Conservation (phyloP, 2,329 filamentous ascomycete species). For the Laburnicola sp. region DNA sequence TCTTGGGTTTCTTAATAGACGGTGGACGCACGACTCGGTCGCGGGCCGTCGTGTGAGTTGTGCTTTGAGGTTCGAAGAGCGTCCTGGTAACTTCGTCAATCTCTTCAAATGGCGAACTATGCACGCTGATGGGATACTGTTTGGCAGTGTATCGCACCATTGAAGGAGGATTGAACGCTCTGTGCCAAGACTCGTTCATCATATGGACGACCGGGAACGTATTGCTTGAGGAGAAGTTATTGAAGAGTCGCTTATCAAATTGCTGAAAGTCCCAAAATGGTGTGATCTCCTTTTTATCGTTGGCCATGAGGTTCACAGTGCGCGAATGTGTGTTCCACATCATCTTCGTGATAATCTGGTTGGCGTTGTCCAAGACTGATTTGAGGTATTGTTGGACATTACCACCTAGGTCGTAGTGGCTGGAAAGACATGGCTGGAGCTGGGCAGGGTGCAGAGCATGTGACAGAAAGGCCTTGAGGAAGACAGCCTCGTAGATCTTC, state of each 20-base stretch:
- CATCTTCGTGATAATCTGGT: slow-evolving; percentile 25
- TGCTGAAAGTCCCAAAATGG: slow-evolving; percentile 25
- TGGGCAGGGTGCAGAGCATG: slow-evolving; percentile 26
- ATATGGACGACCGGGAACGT: slow-evolving; percentile 8
- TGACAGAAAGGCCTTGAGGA: slow-evolving; percentile 25
- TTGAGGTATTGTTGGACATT: slow-evolving; percentile 20
- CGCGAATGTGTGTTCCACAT: slow-evolving; percentile 29
- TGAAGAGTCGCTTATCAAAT: slow-evolving; percentile 17
- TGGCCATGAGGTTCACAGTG: slow-evolving; percentile 22
- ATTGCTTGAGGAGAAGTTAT: slow-evolving; percentile 19
- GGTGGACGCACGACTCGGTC: slow-evolving; percentile 14
- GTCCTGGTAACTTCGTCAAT: slow-evolving; percentile 18
- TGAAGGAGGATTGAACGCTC: slow-evolving; percentile 8
- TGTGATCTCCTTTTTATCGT: slow-evolving; percentile 18
- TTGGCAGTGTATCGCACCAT: slow-evolving; percentile 25
- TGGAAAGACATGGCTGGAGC: slow-evolving; percentile 15
- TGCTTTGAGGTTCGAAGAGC: slow-evolving; percentile 9
- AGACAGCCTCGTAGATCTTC: slow-evolving; percentile 28
- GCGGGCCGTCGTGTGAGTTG: slow-evolving; percentile 4
- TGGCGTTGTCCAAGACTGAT: slow-evolving; percentile 19
- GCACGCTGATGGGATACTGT: slow-evolving; percentile 21
- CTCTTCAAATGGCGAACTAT: slow-evolving; percentile 23
- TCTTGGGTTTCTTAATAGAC: slow-evolving; percentile 12
- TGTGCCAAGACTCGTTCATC: slow-evolving; percentile 30
- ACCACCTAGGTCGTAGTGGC: neutral